Conservation (phyloP, 106 monocot species). For the Phalaenopsis aphrodite region DNA sequence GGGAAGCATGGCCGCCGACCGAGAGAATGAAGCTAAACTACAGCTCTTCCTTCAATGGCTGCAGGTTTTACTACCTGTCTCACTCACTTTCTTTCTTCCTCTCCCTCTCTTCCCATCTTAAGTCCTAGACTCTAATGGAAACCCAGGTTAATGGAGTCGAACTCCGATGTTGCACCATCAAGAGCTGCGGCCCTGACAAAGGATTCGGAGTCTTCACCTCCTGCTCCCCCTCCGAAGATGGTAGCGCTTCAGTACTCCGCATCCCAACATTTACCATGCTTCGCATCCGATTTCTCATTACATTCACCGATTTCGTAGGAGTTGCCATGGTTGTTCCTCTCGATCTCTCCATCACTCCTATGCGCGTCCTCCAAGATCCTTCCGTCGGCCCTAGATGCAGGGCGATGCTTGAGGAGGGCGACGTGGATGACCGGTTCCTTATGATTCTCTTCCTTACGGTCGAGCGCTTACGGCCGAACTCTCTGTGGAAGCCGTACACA, state of each 20-base stretch:
- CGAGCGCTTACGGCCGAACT: conserved; percentile 60
- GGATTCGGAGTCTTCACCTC: conserved; percentile 78
- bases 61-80: conserved; percentile 32
- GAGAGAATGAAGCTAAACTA: conserved; percentile 42
- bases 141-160: conserved; percentile 61
- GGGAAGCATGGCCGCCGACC: conserved; percentile 15
- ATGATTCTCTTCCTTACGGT: conserved; percentile 79
- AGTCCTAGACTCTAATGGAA: background rate
- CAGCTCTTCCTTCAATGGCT: conserved; percentile 74
- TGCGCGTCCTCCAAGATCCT: conserved; percentile 88
- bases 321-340: conserved; percentile 90
- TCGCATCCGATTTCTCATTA: background rate
- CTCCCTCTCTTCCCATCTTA: background rate
- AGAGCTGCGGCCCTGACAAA: conserved; percentile 42
- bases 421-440: conserved; percentile 80
- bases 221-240: conserved; percentile 1
- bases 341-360: conserved; percentile 88
- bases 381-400: conserved; percentile 48
- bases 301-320: conserved; percentile 12
- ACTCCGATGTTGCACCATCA: conserved; percentile 66
- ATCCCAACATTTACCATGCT: background rate
- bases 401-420: conserved; percentile 64
- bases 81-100: conserved; percentile 3
- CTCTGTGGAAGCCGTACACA: conserved; percentile 79
- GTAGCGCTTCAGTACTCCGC: conserved; percentile 10